Evolutionary conservation across 345 rosid genomes (phyloP).

Genomic region (Gossypium mustelinum): DNA sequence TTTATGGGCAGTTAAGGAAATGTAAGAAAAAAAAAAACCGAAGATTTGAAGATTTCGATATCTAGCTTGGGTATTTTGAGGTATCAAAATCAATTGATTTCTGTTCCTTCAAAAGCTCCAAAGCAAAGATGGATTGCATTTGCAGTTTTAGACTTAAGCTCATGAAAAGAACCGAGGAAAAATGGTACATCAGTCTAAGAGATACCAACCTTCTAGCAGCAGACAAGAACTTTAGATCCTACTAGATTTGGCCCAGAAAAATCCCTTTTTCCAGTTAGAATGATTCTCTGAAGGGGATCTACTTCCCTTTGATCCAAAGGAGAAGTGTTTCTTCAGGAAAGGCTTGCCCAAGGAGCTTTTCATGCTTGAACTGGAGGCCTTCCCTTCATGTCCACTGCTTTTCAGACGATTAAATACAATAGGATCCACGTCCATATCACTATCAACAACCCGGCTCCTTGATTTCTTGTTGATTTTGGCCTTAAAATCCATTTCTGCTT

Average conservation of each 20-base stretch:
- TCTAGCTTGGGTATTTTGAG: neutral
- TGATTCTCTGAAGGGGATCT: slow-evolving; percentile 50
- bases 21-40: too few species aligned
- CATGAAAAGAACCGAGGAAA: neutral
- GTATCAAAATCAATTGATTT: neutral
- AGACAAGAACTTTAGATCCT: slow-evolving; percentile 49
- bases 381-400: slow-evolving; percentile 43
- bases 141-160: neutral
- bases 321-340: slow-evolving; percentile 70
- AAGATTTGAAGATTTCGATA: neutral
- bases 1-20: too few species aligned
- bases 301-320: slow-evolving; percentile 66
- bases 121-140: neutral
- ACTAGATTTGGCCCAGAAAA: slow-evolving; percentile 87
- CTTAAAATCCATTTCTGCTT: slow-evolving; percentile 69
- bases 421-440: slow-evolving; percentile 52
- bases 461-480: slow-evolving; percentile 59
- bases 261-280: slow-evolving; percentile 56
- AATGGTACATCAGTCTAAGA: slow-evolving; percentile 1
- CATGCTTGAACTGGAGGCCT: slow-evolving; percentile 62
- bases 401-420: slow-evolving; percentile 39
- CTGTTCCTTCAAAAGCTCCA: neutral
- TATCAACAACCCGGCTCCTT: slow-evolving; percentile 60
- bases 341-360: slow-evolving; percentile 56
- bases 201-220: slow-evolving; percentile 31